Evolutionary conservation across 2,329 filamentous ascomycete species (phyloP).

Genomic region (Magnaporthiopsis poae): DNA sequence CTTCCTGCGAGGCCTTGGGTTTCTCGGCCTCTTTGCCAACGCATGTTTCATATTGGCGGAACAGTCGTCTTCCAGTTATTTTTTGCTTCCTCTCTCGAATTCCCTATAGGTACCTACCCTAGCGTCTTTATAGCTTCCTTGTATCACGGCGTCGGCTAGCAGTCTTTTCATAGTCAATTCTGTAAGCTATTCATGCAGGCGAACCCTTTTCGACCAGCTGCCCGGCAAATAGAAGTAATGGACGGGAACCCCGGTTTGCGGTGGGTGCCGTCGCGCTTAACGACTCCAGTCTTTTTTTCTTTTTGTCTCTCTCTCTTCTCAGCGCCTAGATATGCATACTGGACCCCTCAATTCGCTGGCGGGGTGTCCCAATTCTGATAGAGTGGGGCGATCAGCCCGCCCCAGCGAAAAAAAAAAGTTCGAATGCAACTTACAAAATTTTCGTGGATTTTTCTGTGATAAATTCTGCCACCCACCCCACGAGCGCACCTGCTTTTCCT

Average conservation of each 20-base stretch:
- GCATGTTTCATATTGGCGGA: background rate
- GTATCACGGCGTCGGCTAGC: background rate
- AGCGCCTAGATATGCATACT: background rate
- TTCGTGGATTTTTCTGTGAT: constrained; percentile 5
- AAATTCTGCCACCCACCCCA: constrained; percentile 7
- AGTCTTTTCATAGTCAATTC: background rate
- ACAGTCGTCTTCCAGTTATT: background rate
- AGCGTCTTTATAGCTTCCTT: background rate
- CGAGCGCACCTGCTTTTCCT: constrained; percentile 2
- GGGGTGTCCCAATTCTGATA: background rate
- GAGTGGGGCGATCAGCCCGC: background rate
- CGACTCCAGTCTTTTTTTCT: background rate
- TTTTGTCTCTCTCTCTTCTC: background rate
- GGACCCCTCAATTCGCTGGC: background rate
- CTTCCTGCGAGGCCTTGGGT: background rate
- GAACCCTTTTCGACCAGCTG: background rate
- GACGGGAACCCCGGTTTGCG: background rate
- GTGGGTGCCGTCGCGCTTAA: background rate
- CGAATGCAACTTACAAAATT: constrained; percentile 8
- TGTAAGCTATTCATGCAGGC: background rate
- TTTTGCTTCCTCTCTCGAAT: background rate
- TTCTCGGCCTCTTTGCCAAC: background rate
- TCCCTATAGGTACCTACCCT: background rate
- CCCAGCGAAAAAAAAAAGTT: constrained; percentile 9
- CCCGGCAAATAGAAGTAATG: background rate